Base-by-base conservation (phyloP, 106 monocot species). In the Dendrobium officinale region DNA sequence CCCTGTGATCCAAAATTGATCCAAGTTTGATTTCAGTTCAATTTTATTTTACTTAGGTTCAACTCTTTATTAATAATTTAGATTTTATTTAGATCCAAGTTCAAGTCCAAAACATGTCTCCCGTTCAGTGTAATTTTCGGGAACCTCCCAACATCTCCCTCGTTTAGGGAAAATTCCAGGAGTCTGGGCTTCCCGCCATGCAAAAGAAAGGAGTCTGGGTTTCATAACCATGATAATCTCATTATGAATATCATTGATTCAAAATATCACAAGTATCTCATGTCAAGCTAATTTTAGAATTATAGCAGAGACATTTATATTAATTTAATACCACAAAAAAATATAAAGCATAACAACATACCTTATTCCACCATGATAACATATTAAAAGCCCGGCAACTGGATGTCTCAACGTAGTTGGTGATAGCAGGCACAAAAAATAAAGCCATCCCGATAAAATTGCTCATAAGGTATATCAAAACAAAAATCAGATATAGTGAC, bases 291-390 rank as follows among this genome's bases (percentile, higher is more conserved):
- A 74, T 8, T 42, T 74, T 20, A 47, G 44, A 0, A 68, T n/a
- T 16, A 26, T 24, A 80, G 24, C 31, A 56, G 24, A 31, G 41
- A 78, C 9, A 7, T 27, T 37, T 43, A 74, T 44, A 74, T 19
- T 74, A 44, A 4, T 43, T 43, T 43, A 18, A n/a, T 4, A 43
- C 2, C 72, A 72, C 49, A 66, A 72, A 10, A 37, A 48, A n/a
- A 19, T 55, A n/a, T 40, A 19, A 75, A 47, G 22, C 47, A 80
- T 61, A 45, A 75, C 31, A 51, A 67, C 64, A 72, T 88, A 90
- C 93, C 77, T 93, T 88, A 67, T 72, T 80, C 88, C 86, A 93
- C 93, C 93, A 93, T 29, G 93, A 83, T 43, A 90, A 37, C 59
- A 90, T 47, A 24, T 85, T 88, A 40, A 88, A 93, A 43, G 81